A percentile compares a stretch with the other conserved stretches of the same genome.
Conservation (phyloP, 257 asterid species). For the Solanum infundibuliforme region DNA sequence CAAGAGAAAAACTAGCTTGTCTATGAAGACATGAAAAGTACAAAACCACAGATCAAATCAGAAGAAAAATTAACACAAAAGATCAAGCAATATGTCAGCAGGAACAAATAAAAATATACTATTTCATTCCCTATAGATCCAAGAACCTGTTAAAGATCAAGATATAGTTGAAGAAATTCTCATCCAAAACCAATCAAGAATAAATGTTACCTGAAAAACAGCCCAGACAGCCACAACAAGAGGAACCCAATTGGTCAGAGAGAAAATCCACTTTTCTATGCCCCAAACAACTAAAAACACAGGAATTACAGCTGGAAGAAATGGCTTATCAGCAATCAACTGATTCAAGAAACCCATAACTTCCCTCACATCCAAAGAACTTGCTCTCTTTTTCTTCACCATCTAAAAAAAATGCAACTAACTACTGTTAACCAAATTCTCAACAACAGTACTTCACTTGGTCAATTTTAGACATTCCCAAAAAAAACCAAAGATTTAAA, state of each 20-base stretch:
- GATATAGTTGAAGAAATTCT: neutral
- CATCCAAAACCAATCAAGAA: neutral
- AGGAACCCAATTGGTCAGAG: slow-evolving; percentile 85
- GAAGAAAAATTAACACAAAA: neutral
- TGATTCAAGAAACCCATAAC: slow-evolving; percentile 41
- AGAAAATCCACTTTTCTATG: slow-evolving; percentile 80
- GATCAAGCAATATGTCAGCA: neutral
- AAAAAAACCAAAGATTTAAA: neutral
- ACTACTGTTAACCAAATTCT: neutral
- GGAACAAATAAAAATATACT: neutral
- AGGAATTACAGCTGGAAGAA: slow-evolving; percentile 53
- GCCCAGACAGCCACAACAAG: slow-evolving; percentile 81
- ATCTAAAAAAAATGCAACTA: slow-evolving; percentile 5
- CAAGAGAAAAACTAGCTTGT: neutral
- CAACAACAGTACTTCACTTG: neutral
- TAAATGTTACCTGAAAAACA: slow-evolving; percentile 60
- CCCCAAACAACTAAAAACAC: slow-evolving; percentile 54
- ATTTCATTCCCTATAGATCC: neutral
- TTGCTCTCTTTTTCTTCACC: slow-evolving; percentile 54
- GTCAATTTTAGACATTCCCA: neutral
- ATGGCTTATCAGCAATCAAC: slow-evolving; percentile 57
- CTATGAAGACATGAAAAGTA: neutral
- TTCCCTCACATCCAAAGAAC: slow-evolving; percentile 27
- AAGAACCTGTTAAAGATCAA: neutral
- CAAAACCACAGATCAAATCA: neutral